Evolutionary conservation across 257 asterid species (phyloP).

Genomic region (Capsicum baccatum): DNA sequence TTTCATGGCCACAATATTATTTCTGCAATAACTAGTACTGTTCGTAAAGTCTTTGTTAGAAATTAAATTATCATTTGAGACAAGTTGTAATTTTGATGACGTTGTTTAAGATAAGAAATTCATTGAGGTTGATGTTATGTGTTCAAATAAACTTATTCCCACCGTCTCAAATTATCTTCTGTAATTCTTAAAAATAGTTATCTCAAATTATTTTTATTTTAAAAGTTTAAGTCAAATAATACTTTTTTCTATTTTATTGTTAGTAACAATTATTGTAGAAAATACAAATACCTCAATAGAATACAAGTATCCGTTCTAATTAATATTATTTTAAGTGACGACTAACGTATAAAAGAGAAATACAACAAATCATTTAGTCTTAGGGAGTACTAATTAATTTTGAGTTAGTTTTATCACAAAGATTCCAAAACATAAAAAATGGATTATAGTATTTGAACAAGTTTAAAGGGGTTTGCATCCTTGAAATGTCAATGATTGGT

Average conservation of each 20-base stretch:
- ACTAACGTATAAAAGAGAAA: not conserved
- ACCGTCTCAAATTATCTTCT: too few species aligned
- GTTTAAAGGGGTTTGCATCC: slow-evolving; percentile 29
- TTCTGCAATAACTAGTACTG: not conserved
- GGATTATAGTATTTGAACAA: slow-evolving; percentile 14
- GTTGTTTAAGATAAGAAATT: not conserved
- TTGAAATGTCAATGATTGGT: slow-evolving; percentile 35
- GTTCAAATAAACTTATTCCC: not conserved
- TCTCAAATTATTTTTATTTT: not conserved
- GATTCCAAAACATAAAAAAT: slow-evolving; percentile 34
- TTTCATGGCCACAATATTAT: slow-evolving; percentile 55
- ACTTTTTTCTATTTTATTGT: not conserved
- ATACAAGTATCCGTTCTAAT: not conserved
- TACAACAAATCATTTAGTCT: fast-evolving
- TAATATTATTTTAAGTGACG: not conserved
- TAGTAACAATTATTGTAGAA: not conserved
- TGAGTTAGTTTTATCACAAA: slow-evolving; percentile 20
- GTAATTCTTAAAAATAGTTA: too few species aligned
- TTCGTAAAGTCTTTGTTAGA: not conserved
- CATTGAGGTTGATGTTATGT: slow-evolving; percentile 30
- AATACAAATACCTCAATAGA: not conserved
- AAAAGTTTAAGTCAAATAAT: not conserved
- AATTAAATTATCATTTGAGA: not conserved
- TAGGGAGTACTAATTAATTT: not conserved
- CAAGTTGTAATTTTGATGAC: slow-evolving; percentile 16